Evolutionary conservation across 495 filamentous ascomycete genomes (phyloP).

Genomic region (Trichoderma asperelloides): DNA sequence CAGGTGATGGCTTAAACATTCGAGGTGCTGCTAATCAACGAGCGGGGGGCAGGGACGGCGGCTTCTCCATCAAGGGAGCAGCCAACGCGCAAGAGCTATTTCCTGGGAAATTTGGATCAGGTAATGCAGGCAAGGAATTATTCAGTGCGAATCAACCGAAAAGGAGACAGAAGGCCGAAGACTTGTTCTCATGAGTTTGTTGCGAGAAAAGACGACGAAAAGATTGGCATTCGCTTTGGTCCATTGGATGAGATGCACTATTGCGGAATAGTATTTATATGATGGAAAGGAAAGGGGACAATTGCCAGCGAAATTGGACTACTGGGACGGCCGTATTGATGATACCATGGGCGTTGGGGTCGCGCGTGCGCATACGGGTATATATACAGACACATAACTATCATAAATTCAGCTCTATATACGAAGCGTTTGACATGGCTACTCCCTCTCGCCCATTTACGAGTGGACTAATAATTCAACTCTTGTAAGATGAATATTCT

Average conservation of each 20-base stretch:
- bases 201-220: background rate
- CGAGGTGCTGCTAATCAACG: conserved; percentile 48
- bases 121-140: conserved; percentile 62
- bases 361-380: background rate
- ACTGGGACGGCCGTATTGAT: conserved; percentile 1
- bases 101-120: conserved; percentile 48
- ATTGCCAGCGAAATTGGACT: conserved; percentile 1
- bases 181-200: conserved; percentile 30
- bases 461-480: no score
- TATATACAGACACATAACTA: background rate
- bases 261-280: background rate
- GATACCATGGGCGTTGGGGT: conserved; percentile 6
- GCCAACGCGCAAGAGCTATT: conserved; percentile 61
- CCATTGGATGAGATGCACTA: background rate
- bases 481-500: no score
- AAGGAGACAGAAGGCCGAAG: conserved; percentile 43
- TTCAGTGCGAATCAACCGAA: conserved; percentile 44
- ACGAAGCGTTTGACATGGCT: background rate
- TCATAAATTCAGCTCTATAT: background rate
- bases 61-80: conserved; percentile 57
- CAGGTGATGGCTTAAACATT: conserved; percentile 45
- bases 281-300: background rate
- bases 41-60: conserved; percentile 32
- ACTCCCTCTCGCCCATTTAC: background rate
- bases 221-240: background rate